Base-by-base conservation (phyloP, 768 basidiomycete genomes). In the Leucosporidium yakuticum region DNA sequence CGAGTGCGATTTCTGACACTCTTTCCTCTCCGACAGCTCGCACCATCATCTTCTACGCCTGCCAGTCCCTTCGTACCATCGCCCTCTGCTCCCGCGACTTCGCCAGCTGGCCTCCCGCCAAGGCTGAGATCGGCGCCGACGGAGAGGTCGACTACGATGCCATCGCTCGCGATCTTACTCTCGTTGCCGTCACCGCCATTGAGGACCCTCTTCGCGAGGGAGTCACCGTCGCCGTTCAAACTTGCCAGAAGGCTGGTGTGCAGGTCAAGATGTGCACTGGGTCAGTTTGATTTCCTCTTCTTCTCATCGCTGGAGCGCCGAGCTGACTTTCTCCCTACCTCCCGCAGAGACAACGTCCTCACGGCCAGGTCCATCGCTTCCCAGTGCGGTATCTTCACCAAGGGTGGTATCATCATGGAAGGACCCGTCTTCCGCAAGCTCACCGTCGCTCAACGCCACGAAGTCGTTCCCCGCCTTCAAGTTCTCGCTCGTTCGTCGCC, bases 1-100 rank as follows among this genome's bases (percentile, higher is more conserved):
- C 25, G 17, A 25, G 54, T n/a, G 54, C 34, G 20, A 4, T 20
- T 56, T 15, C 55, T 56, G 55, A 56, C 32, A 4, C 0, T 4
- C n/a, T 23, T 32, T 0, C 12, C n/a, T 25, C n/a, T 12, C 3
- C 57, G 17, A 44, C 39, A 59, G 57, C 83, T 32, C 85, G 90
- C 56, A 97, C 95, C 20, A 97, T 94, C 79, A 94, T 95, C 73
- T 95, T 96, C 80, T 98, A 99, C 78, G 94, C 94, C 75, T 94
- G 94, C 78, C 95, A 98, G 80, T 89, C 87, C 19, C 86, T 97
- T 15, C 86, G 95, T 60, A 97, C 96, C 2, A 90, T 99, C 73
- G 92, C 94, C 1, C 79, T 97, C 55, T 96, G 94, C 78, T 97
- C 97, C 77, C 84, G 87, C 58, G 94, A 99, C 76, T 87, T 96